Evolutionary conservation across 148 eudicot genomes (phyloP), one percentile per base, ranked within the genome.

Genomic region (Persicaria tinctoria): DNA sequence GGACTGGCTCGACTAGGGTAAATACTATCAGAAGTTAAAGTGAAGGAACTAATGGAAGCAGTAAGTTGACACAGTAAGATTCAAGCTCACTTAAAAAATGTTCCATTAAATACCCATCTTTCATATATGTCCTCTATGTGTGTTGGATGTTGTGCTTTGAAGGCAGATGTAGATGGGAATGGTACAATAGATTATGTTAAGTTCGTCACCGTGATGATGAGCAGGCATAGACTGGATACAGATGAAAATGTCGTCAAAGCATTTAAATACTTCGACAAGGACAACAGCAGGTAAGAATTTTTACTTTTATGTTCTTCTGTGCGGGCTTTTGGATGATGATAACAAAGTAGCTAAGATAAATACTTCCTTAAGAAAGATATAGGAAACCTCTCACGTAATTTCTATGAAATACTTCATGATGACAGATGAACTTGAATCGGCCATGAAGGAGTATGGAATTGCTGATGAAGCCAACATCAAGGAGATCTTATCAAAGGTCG

Each of bases 1-100:
- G 98, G 98, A 66, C 80, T 93, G 78, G 97, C 98, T 62, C 86
- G 90, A 62, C 87, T 93, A 5, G 98, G 98, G 46, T 93, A 97
- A 20, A 89, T 85, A 83, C 87, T 93, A 47, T 82, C 94, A 4
- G 98, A 93, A 79, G 78, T 80, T 70, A 96, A 93, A 85, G 96
- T 93, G 71, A 82, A 89, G 81, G 96, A 93, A 82, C 93, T 93
- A 68, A 90, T 93, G 93, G 96, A 93, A 84, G 98, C 98, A 70
- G 98, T 93, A 82, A 88, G 97, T 77, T 78, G 51, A 70, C 23
- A 20, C 23, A 20, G 23, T 70, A 16, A 7, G 53, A 7, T 70
- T 18, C 54, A 70, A 46, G 54, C 41, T 46, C 13, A 17, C 53
- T 13, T 46, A 20, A 16, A 17, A 70, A 10, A 70, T 49, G 41